A percentile compares a stretch with the other conserved stretches of the same genome.
These are phyloP conservation scores for Termitomyces sp. DNA, from an alignment of 768 basidiomycete species.

Conservation along the genomic window DNA sequence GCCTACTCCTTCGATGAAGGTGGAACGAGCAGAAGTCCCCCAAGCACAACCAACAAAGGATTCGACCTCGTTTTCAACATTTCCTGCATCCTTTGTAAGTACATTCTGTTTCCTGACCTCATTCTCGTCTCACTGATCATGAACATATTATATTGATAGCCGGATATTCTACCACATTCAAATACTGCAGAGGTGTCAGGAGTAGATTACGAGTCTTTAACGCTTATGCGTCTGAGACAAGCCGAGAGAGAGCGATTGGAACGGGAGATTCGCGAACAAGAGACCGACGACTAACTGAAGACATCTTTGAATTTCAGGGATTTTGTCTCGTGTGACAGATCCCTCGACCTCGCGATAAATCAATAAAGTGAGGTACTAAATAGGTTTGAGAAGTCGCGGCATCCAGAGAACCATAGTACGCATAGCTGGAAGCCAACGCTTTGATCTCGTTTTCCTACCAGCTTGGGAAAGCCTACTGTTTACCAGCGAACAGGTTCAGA, in stretches of 20 bases:
- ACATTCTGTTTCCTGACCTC: neutral
- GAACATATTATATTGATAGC: constrained; percentile 15
- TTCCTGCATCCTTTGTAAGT: constrained; percentile 53
- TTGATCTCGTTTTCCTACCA: no score
- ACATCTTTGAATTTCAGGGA: no score
- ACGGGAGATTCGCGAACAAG: constrained; percentile 68
- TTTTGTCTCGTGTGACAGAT: no score
- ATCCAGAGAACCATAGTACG: no score
- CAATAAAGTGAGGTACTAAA: no score
- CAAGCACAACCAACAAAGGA: constrained; percentile 23
- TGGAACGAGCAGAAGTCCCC: constrained; percentile 19
- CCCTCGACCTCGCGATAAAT: no score
- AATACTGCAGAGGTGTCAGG: constrained; percentile 25
- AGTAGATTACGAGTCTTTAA: constrained; percentile 75
- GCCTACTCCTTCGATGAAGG: constrained; percentile 2
- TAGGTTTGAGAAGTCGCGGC: no score
- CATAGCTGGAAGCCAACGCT: no score
- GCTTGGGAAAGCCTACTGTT: no score
- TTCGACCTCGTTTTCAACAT: constrained; percentile 50
- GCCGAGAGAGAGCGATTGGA: constrained; percentile 76
- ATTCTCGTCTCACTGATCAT: neutral
- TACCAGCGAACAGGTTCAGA: no score
- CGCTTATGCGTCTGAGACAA: constrained; percentile 74
- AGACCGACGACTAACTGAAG: constrained; percentile 35
- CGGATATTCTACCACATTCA: constrained; percentile 23